phyloP scores from a whole-genome alignment of 2,329 filamentous ascomycete genomes.

The Aspergillus chevalieri region DNA sequence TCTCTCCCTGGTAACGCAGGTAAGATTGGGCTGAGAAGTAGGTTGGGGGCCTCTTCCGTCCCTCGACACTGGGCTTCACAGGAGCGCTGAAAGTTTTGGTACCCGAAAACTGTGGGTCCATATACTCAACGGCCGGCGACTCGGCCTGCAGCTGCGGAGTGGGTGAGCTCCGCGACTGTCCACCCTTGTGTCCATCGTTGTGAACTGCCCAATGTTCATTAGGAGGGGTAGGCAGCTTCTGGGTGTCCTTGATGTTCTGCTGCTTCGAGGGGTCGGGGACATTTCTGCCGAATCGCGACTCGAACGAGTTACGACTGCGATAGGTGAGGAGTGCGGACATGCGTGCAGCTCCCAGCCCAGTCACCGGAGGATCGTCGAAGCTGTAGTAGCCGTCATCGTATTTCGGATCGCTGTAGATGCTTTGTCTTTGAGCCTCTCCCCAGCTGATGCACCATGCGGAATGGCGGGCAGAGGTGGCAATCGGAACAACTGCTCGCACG shows the following conservation, averaged over 20 bases:
- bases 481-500: conserved; percentile 49
- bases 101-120: conserved; percentile 67
- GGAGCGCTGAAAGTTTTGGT: conserved; percentile 49
- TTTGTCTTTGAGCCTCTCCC: conserved; percentile 53
- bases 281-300: conserved; percentile 89
- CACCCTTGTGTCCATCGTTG: conserved; percentile 70
- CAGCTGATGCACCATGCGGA: conserved; percentile 56
- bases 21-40: conserved; percentile 99
- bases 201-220: conserved; percentile 74
- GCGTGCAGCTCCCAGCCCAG: conserved; percentile 84
- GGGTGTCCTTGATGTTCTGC: conserved; percentile 70
- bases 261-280: conserved; percentile 76
- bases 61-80: conserved; percentile 22
- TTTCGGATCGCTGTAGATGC: conserved; percentile 95
- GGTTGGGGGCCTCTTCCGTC: conserved; percentile 53
- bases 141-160: conserved; percentile 17
- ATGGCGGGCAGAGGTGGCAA: conserved; percentile 52
- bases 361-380: conserved; percentile 76
- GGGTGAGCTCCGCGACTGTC: conserved; percentile 45
- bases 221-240: conserved; percentile 54
- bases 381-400: conserved; percentile 95
- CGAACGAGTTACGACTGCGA: conserved; percentile 92
- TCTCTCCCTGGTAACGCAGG: conserved; percentile 88
- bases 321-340: conserved; percentile 97
- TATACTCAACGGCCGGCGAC: conserved; percentile 33